Conservation (phyloP, 1,139 yeast genomes). For the Insectozyma bohioensis region DNA sequence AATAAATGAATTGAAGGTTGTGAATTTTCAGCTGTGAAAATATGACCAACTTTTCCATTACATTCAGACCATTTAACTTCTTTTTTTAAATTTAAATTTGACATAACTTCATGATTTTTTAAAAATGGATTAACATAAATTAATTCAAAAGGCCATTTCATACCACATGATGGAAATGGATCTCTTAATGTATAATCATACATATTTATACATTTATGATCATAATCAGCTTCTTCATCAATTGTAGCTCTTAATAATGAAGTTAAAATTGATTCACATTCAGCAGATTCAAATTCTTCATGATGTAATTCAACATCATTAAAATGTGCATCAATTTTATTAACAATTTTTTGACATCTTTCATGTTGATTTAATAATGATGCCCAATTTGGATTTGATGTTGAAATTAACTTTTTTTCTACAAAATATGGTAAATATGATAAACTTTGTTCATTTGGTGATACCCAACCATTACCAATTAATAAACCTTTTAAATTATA, state of each 20-base stretch:
- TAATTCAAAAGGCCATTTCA: conserved; percentile 90
- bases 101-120: conserved; percentile 51
- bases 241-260: conserved; percentile 38
- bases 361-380: conserved; percentile 53
- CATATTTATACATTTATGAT: conserved; percentile 69
- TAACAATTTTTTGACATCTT: conserved; percentile 56
- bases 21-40: conserved; percentile 53
- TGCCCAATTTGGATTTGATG: conserved; percentile 37
- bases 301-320: conserved; percentile 23
- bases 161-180: conserved; percentile 82
- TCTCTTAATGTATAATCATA: conserved; percentile 77
- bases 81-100: conserved; percentile 53
- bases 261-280: conserved; percentile 52
- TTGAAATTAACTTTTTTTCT: conserved; percentile 54
- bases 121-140: conserved; percentile 60
- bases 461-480: conserved; percentile 97
- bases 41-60: conserved; percentile 52
- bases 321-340: conserved; percentile 27
- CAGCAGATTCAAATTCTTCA: conserved; percentile 28
- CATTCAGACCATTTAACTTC: conserved; percentile 75
- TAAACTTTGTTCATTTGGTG: conserved; percentile 80
- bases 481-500: conserved; percentile 64
- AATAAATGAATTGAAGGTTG: conserved; percentile 64
- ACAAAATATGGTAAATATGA: conserved; percentile 76
- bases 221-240: conserved; percentile 24